These are phyloP conservation scores for Nitzschia palea DNA, from an alignment of 108 stramenopile genomes.

Conservation along the genomic window DNA sequence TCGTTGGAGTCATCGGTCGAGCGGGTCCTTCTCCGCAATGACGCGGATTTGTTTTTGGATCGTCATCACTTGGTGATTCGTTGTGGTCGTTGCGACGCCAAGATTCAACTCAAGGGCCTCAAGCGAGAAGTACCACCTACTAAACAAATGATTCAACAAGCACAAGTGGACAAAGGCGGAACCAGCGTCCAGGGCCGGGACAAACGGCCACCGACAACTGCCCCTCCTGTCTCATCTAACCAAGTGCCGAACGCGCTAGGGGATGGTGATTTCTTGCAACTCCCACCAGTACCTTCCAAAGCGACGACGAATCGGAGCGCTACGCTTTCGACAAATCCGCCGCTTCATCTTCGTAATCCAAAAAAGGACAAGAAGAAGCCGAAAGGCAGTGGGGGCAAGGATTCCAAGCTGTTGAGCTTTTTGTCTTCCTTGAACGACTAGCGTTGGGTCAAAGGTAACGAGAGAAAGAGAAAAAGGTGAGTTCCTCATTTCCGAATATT, in stretches of 20 bases:
- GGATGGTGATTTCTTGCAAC: neutral
- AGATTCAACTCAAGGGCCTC: conserved; percentile 21
- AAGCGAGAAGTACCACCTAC: conserved; percentile 11
- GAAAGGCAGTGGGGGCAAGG: neutral
- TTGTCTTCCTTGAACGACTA: conserved; percentile 34
- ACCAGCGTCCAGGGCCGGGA: neutral
- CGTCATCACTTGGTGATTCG: conserved; percentile 25
- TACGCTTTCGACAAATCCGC: neutral
- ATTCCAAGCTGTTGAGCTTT: conserved; percentile 15
- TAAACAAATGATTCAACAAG: conserved; percentile 4
- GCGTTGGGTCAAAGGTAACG: too few relatives aligned
- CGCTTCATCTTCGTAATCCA: neutral
- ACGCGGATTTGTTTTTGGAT: conserved; percentile 14
- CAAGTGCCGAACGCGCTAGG: neutral
- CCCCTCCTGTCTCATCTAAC: neutral
- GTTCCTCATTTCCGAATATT: neutral
- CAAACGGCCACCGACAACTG: neutral
- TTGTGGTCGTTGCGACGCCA: conserved; percentile 25
- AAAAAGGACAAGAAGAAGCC: neutral
- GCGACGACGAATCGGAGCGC: neutral
- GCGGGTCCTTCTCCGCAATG: conserved; percentile 6
- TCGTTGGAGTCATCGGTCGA: neutral
- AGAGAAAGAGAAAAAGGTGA: neutral
- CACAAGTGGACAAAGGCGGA: neutral
- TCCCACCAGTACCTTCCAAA: conserved; percentile 1